Base-by-base conservation (phyloP, 176 grass and related monocot genomes). In the Rhynchospora breviuscula region DNA sequence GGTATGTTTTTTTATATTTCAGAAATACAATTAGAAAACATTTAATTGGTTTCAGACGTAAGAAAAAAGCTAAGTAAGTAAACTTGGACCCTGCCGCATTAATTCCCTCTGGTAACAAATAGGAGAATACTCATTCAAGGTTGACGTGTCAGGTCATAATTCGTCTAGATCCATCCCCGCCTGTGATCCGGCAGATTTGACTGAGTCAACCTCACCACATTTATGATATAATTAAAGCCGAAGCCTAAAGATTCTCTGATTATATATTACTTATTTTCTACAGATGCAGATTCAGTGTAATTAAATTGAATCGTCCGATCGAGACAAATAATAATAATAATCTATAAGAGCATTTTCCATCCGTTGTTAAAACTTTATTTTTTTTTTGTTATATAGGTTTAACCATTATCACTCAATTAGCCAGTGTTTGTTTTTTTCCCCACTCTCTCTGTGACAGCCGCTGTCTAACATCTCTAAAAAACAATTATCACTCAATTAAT, bases 221-320 rank as follows among this genome's bases (percentile, higher is more conserved):
- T 81, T 81, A 44, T 63, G 18, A 46, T 19, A 21, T 81, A 45
- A 63, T 81, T 58, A 46, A 81, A 81, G 8, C 35, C 26, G 26
- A 29, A 29, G 26, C 26, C 26, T 43, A 18, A 81, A 78, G 73
- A 78, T 78, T 57, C 73, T 56, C 10, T 56, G 19, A 26, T 78
- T 35, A 44, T 68, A 67, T 3, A 68, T 68, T 43, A 68, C 7
- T 40, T 40, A 40, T 40, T 40, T 40, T 40, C 35, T 44, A 68
- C 63, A 14, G 5, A 33, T n/a, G 35, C 4, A 40, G 35, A n/a
- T n/a, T 40, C 35, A 40, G 35, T 40, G 35, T 40, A 40, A 40
- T 40, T 40, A 40, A 40, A 40, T 19, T 59, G 17, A 59, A 59
- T 18, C 17, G 57, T 59, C 57, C 2, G 57, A 59, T 59, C 18